A percentile compares a stretch with the other conserved stretches of the same genome.
Conservation (phyloP, 495 filamentous ascomycete species). For the Lophium mytilinum region DNA sequence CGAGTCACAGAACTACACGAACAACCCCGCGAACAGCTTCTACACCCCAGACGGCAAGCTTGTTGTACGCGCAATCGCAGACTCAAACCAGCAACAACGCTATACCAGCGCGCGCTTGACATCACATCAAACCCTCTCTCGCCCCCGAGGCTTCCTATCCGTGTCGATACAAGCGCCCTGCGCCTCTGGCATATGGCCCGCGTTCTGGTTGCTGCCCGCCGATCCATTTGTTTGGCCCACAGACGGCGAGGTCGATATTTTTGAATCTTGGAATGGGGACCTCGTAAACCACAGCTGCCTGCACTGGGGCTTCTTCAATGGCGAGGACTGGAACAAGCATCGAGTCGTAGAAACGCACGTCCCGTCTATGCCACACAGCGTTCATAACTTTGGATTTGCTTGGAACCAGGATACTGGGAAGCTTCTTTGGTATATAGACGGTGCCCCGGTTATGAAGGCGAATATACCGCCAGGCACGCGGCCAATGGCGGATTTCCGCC, state of each 20-base stretch:
- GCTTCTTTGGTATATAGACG: slow-evolving; percentile 41
- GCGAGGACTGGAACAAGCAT: slow-evolving; percentile 38
- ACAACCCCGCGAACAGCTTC: slow-evolving; percentile 33
- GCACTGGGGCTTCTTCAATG: slow-evolving; percentile 41
- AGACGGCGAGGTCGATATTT: slow-evolving; percentile 30
- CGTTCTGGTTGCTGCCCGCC: slow-evolving; percentile 39
- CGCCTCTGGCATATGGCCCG: slow-evolving; percentile 40
- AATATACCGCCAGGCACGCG: slow-evolving; percentile 35
- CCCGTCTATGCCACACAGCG: slow-evolving; percentile 24
- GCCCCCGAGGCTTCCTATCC: slow-evolving; percentile 33
- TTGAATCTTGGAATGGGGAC: slow-evolving; percentile 30
- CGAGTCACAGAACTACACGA: slow-evolving; percentile 40
- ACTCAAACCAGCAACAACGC: slow-evolving; percentile 18
- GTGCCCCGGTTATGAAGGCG: slow-evolving; percentile 36
- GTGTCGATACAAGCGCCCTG: slow-evolving; percentile 33
- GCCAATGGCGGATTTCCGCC: slow-evolving; percentile 34
- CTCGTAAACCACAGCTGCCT: slow-evolving; percentile 38
- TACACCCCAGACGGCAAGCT: slow-evolving; percentile 34
- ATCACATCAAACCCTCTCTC: slow-evolving; percentile 32
- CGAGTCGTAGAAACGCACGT: slow-evolving; percentile 33
- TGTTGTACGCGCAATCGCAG: slow-evolving; percentile 34
- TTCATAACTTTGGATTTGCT: slow-evolving; percentile 31
- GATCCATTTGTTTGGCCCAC: slow-evolving; percentile 34
- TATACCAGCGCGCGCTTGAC: slow-evolving; percentile 39
- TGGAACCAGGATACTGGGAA: slow-evolving; percentile 34